phyloP scores from a whole-genome alignment of 805 yeast species.

The Sporopachydermia lactativora region DNA sequence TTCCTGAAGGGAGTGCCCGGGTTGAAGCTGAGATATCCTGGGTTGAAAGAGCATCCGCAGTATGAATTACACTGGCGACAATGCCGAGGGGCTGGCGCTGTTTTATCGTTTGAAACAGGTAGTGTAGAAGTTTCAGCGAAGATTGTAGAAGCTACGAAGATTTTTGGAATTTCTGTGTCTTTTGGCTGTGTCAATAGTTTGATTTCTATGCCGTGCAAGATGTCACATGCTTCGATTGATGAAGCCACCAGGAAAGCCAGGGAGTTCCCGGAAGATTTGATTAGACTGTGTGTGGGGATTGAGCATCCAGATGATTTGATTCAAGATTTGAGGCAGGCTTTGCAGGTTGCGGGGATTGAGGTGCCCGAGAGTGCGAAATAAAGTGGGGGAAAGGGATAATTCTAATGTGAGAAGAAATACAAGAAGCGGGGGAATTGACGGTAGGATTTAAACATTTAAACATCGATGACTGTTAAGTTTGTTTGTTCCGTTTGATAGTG shows the following conservation, averaged over 20 bases:
- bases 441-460: no score
- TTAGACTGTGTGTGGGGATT: slow-evolving; percentile 84
- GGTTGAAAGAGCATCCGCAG: slow-evolving; percentile 69
- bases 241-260: slow-evolving; percentile 76
- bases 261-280: slow-evolving; percentile 83
- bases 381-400: no score
- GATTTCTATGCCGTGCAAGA: slow-evolving; percentile 85
- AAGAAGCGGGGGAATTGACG: no score
- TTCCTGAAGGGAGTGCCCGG: slow-evolving; percentile 52
- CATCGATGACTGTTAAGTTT: no score
- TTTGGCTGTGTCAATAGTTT: slow-evolving; percentile 91
- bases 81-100: slow-evolving; percentile 83
- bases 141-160: slow-evolving; percentile 59
- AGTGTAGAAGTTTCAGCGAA: slow-evolving; percentile 46
- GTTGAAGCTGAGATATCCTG: slow-evolving; percentile 75
- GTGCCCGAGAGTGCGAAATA: no score
- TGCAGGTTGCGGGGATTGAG: slow-evolving; percentile 47
- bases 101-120: slow-evolving; percentile 81
- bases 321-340: slow-evolving; percentile 62
- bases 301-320: slow-evolving; percentile 73
- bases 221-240: slow-evolving; percentile 97
- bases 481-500: no score
- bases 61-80: slow-evolving; percentile 62
- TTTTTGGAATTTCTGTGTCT: slow-evolving; percentile 83
- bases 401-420: no score